Conservation (phyloP, 2,329 filamentous ascomycete genomes). For the Penicillium sumatraense region DNA sequence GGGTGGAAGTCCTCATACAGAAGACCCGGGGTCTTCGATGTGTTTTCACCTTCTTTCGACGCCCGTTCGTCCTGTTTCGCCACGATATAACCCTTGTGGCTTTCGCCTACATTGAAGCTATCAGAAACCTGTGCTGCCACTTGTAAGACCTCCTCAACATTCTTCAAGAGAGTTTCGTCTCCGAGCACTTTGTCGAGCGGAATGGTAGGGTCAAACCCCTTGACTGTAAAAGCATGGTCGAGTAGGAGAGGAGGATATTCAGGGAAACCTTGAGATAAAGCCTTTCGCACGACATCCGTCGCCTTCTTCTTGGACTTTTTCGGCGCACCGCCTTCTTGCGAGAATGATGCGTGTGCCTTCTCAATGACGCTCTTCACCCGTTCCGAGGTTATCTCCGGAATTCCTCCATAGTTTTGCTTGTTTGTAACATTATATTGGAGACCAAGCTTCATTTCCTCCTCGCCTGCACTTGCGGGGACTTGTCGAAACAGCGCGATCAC, state of each 20-base stretch:
- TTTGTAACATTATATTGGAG: constrained; percentile 78
- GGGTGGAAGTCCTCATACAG: constrained; percentile 96
- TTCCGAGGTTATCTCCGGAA: constrained; percentile 75
- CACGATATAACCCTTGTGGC: constrained; percentile 83
- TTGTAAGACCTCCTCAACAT: constrained; percentile 69
- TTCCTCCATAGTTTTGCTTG: constrained; percentile 79
- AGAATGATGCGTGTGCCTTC: constrained; percentile 57
- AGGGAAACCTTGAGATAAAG: constrained; percentile 80
- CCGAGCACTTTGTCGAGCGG: constrained; percentile 73
- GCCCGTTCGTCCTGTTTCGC: constrained; percentile 62
- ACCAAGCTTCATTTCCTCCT: constrained; percentile 80
- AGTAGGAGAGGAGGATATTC: constrained; percentile 87
- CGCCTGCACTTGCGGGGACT: constrained; percentile 79
- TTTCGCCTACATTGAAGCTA: constrained; percentile 67
- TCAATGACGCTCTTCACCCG: constrained; percentile 72
- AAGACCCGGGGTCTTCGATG: constrained; percentile 47
- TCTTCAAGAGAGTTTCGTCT: constrained; percentile 66
- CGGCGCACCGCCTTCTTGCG: constrained; percentile 42
- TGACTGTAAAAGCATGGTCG: constrained; percentile 78
- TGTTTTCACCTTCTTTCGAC: constrained; percentile 44
- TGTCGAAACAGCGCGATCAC: constrained; percentile 80
- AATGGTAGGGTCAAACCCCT: constrained; percentile 69
- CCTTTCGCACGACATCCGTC: constrained; percentile 76
- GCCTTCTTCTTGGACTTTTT: constrained; percentile 77
- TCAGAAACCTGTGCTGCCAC: constrained; percentile 73